Evolutionary conservation across 345 rosid species (phyloP).

Genomic region (Euphorbia lathyris): DNA sequence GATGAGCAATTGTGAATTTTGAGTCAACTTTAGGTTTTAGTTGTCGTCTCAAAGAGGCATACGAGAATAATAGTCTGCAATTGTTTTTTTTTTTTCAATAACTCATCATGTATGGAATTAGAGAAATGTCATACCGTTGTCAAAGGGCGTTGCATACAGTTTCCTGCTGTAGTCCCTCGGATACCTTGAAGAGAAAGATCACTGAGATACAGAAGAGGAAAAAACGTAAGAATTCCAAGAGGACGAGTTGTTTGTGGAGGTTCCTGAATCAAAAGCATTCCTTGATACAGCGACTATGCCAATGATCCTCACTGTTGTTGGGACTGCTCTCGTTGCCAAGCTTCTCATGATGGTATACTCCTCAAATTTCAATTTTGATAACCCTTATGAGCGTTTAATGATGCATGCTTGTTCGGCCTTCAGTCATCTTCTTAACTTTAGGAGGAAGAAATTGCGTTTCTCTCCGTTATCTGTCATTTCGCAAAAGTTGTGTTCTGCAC

Average conservation of each 20-base stretch:
- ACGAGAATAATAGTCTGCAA: not conserved
- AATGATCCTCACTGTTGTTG: conserved; percentile 63
- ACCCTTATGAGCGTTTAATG: not conserved
- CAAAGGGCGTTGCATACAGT: conserved; percentile 42
- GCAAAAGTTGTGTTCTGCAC: not conserved
- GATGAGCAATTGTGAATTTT: not conserved
- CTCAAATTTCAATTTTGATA: not conserved
- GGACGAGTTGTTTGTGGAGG: conserved; percentile 67
- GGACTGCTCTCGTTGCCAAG: conserved; percentile 67
- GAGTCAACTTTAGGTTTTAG: too few relatives aligned
- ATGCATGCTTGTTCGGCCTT: not conserved
- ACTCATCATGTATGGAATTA: conserved; percentile 29
- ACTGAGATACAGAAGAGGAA: conserved; percentile 47
- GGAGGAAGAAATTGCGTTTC: not conserved
- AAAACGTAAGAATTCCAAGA: conserved; percentile 44
- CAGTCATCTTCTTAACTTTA: not conserved
- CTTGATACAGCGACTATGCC: conserved; percentile 81
- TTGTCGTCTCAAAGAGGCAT: not conserved
- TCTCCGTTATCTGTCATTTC: not conserved
- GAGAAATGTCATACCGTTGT: conserved; percentile 25
- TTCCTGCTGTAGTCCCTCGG: conserved; percentile 46
- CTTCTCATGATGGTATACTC: conserved; percentile 73
- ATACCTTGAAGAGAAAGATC: conserved; percentile 54
- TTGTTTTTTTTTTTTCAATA: not conserved
- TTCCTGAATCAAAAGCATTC: conserved; percentile 60